phyloP scores from a whole-genome alignment of 192 early-diverging fungal species.

The Diversispora eburnea region DNA sequence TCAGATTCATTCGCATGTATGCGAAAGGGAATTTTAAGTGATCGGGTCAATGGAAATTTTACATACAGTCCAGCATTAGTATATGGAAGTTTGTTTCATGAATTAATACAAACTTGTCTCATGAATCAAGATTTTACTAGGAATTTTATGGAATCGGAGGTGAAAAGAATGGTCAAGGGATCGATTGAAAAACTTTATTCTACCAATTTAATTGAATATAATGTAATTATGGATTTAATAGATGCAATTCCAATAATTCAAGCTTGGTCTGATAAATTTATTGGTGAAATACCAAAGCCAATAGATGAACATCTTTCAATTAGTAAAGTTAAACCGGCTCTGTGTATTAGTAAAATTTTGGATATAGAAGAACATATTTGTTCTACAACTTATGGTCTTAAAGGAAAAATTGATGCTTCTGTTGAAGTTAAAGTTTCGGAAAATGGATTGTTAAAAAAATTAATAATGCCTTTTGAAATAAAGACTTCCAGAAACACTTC shows the following conservation, averaged over 20 bases:
- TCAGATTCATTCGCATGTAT: constrained; percentile 74
- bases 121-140: constrained; percentile 57
- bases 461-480: constrained; percentile 81
- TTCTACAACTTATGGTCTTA: constrained; percentile 89
- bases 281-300: constrained; percentile 30
- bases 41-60: constrained; percentile 47
- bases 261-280: constrained; percentile 34
- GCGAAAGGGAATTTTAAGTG: constrained; percentile 73
- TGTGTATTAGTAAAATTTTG: constrained; percentile 59
- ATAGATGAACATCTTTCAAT: constrained; percentile 25
- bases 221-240: constrained; percentile 5
- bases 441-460: constrained; percentile 24
- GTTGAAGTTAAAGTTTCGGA: constrained; percentile 40
- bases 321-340: constrained; percentile 18
- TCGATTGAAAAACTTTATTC: constrained; percentile 70
- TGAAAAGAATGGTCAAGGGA: constrained; percentile 49
- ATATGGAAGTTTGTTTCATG: constrained; percentile 80
- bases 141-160: constrained; percentile 39
- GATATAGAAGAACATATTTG: constrained; percentile 91
- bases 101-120: constrained; percentile 70
- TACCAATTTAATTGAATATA: constrained; percentile 53
- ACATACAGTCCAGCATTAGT: constrained; percentile 55
- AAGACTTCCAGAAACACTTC: constrained; percentile 75
- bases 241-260: background rate
- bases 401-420: constrained; percentile 87